A percentile compares a stretch with the other conserved stretches of the same genome.
Evolutionary conservation across 257 asterid genomes (phyloP).

Genomic region (Pogostemon cablin): DNA sequence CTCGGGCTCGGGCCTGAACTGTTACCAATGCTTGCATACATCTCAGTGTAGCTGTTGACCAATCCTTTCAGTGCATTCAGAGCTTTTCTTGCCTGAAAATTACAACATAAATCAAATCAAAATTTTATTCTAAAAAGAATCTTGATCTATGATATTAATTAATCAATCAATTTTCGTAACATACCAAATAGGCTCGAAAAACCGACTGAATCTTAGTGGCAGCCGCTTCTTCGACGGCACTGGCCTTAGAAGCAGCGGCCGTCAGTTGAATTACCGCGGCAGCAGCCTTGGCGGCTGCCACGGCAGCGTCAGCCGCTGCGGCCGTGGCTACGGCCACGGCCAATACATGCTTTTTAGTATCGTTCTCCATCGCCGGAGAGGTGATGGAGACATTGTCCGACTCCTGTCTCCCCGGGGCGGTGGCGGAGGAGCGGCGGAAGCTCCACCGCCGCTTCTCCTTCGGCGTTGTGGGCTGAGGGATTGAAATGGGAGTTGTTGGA

Average conservation of each 20-base stretch:
- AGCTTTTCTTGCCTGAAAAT: slow-evolving; percentile 79
- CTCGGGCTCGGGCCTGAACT: slow-evolving; percentile 83
- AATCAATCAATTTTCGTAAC: not conserved
- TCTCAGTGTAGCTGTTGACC: slow-evolving; percentile 82
- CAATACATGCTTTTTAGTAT: slow-evolving; percentile 57
- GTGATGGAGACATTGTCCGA: slow-evolving; percentile 32
- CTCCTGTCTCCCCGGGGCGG: slow-evolving; percentile 53
- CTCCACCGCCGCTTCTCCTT: slow-evolving; percentile 93
- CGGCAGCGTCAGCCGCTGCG: slow-evolving; percentile 72
- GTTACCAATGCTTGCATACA: slow-evolving; percentile 89
- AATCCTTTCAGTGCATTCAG: slow-evolving; percentile 92
- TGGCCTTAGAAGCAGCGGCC: slow-evolving; percentile 39
- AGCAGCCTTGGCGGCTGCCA: slow-evolving; percentile 75
- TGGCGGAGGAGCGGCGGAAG: slow-evolving; percentile 86
- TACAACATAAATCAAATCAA: too few relatives aligned
- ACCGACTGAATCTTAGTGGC: slow-evolving; percentile 77
- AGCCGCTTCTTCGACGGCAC: slow-evolving; percentile 54
- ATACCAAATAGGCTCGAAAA: slow-evolving; percentile 80
- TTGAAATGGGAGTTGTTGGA: slow-evolving; percentile 54
- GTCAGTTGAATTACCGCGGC: slow-evolving; percentile 67
- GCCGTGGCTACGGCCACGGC: slow-evolving; percentile 74
- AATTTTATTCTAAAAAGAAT: too few relatives aligned
- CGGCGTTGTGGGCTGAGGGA: slow-evolving; percentile 62
- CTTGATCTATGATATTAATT: too few relatives aligned
- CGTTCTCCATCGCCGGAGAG: slow-evolving; percentile 35